Conservation (phyloP, 495 filamentous ascomycete genomes). For the Tuber indicum region DNA sequence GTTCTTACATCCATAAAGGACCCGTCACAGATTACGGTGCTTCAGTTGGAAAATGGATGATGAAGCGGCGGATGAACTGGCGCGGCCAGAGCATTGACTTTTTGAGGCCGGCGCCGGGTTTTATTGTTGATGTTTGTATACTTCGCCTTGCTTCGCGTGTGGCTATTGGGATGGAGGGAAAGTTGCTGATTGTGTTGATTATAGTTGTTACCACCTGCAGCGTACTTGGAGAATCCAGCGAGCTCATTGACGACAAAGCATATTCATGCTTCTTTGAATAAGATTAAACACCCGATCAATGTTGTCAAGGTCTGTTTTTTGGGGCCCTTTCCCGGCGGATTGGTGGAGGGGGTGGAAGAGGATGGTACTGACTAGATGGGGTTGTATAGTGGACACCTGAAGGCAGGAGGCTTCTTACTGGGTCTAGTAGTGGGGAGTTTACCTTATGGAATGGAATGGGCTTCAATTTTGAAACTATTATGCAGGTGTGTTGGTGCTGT, state of each 20-base stretch:
- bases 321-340: not conserved
- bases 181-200: conserved; percentile 36
- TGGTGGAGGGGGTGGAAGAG: conserved; percentile 3
- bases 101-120: conserved; percentile 75
- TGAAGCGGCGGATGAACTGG: conserved; percentile 69
- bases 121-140: conserved; percentile 73
- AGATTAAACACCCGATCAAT: conserved; percentile 93
- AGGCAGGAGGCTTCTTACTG: conserved; percentile 81
- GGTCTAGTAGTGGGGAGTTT: conserved; percentile 92
- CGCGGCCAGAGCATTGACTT: conserved; percentile 61
- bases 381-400: conserved; percentile 79
- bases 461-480: conserved; percentile 98
- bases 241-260: conserved; percentile 84
- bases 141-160: not conserved
- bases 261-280: conserved; percentile 91
- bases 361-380: not conserved
- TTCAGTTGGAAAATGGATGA: conserved; percentile 89
- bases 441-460: conserved; percentile 98
- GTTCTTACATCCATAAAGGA: conserved; percentile 48
- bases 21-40: conserved; percentile 94
- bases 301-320: conserved; percentile 54
- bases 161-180: not conserved
- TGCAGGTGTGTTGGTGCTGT: conserved; percentile 51
- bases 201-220: conserved; percentile 81
- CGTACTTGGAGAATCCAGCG: conserved; percentile 61